Evolutionary conservation across 2,329 filamentous ascomycete species (phyloP).

Genomic region (Lomentospora prolificans): DNA sequence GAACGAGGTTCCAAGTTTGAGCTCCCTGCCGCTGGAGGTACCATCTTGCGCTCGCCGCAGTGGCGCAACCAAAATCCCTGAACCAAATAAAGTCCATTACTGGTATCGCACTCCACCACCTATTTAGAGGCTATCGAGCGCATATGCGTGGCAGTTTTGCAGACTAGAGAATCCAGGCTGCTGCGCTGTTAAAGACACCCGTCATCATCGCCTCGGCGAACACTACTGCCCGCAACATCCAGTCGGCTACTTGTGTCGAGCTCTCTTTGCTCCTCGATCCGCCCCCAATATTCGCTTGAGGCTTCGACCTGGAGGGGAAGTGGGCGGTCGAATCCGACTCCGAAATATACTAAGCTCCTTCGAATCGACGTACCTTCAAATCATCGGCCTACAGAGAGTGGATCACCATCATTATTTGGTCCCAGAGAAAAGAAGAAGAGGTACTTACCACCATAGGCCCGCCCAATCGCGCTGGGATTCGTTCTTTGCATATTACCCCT

Average conservation of each 20-base stretch:
- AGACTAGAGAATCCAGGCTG: background rate
- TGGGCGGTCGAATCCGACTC: background rate
- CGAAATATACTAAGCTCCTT: background rate
- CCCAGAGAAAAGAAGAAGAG: conserved; percentile 6
- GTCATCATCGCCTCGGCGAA: no score
- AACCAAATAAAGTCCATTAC: background rate
- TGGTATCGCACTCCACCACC: background rate
- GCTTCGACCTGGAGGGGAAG: no score
- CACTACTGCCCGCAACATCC: no score
- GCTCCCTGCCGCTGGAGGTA: background rate
- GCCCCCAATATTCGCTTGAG: no score
- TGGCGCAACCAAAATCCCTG: background rate
- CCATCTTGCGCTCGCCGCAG: background rate
- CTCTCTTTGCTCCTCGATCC: no score
- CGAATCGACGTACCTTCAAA: background rate
- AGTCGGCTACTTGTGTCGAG: no score
- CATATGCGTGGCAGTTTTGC: background rate
- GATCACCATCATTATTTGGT: background rate
- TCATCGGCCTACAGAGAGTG: background rate
- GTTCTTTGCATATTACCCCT: background rate
- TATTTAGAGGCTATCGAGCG: background rate
- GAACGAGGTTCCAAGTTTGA: background rate
- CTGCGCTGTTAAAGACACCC: background rate
- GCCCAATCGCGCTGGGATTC: background rate
- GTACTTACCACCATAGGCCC: conserved; percentile 1